Evolutionary conservation across 305 asterid genomes (phyloP).

Genomic region (Fraxinus velutina): DNA sequence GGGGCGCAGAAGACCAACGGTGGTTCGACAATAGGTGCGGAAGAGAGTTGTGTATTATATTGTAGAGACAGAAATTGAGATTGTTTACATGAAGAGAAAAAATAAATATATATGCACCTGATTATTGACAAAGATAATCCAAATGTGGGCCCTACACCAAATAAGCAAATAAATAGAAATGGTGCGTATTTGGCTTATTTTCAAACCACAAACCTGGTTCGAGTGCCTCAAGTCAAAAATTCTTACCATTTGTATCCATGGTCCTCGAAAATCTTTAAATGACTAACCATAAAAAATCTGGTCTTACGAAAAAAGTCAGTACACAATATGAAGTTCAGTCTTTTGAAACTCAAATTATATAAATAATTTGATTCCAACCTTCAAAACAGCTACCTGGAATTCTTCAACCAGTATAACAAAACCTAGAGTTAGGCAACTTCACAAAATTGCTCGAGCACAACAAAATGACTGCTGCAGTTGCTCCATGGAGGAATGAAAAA

Average conservation of each 20-base stretch:
- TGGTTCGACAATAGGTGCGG: not conserved
- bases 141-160: not conserved
- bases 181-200: not conserved
- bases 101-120: too few species aligned
- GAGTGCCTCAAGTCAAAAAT: not conserved
- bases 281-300: not conserved
- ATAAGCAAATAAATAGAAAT: not conserved
- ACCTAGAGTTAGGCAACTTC: not conserved
- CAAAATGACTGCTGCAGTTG: constrained; percentile 1
- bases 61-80: not conserved
- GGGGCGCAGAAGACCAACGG: not conserved
- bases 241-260: not conserved
- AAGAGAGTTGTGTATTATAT: not conserved
- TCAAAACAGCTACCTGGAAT: not conserved
- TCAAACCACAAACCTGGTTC: not conserved
- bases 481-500: not conserved
- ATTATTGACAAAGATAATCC: not conserved
- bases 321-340: not conserved
- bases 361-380: not conserved
- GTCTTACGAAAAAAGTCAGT: not conserved
- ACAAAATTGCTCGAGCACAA: not conserved
- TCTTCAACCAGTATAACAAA: not conserved
- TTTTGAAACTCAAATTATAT: not conserved
- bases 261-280: not conserved
- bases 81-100: not conserved